Percentiles rank a stretch among this genome's conserved stretches.
Evolutionary conservation across 169 alveolate species (phyloP).

Genomic region (Cryptosporidium tyzzeri): DNA sequence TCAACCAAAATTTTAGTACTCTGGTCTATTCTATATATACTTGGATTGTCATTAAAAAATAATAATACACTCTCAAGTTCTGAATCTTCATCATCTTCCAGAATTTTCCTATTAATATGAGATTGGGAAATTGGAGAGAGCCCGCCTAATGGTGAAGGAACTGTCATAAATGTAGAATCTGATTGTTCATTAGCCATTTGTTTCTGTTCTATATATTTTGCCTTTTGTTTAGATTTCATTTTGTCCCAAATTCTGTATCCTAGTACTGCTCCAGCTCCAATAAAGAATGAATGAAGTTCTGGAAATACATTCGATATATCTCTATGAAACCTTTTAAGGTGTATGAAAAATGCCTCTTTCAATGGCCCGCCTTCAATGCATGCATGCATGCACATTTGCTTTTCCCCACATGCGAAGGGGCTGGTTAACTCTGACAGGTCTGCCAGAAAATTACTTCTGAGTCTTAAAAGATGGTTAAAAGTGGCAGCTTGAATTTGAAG

Average conservation of each 20-base stretch:
- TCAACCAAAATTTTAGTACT: constrained; percentile 57
- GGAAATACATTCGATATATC: constrained; percentile 59
- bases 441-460: neutral
- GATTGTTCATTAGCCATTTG: neutral
- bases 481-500: constrained; percentile 29
- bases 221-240: neutral
- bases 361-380: constrained; percentile 50
- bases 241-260: constrained; percentile 60
- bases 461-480: constrained; percentile 9
- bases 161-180: constrained; percentile 8
- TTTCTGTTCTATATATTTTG: neutral
- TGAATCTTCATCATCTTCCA: constrained; percentile 28
- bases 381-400: constrained; percentile 6
- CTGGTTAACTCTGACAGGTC: neutral
- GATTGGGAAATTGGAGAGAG: neutral
- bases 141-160: neutral
- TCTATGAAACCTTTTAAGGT: constrained; percentile 62
- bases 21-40: constrained; percentile 36
- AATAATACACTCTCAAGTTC: constrained; percentile 54
- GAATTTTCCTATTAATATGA: neutral
- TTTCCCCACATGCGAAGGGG: constrained; percentile 13
- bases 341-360: constrained; percentile 39
- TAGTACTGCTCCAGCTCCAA: constrained; percentile 65
- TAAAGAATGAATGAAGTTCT: constrained; percentile 33
- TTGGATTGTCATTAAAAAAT: constrained; percentile 41